A percentile compares a stretch with the other conserved stretches of the same genome.
These are phyloP conservation scores for Moringa oleifera DNA, from an alignment of 345 rosid genomes.

Conservation along the genomic window DNA sequence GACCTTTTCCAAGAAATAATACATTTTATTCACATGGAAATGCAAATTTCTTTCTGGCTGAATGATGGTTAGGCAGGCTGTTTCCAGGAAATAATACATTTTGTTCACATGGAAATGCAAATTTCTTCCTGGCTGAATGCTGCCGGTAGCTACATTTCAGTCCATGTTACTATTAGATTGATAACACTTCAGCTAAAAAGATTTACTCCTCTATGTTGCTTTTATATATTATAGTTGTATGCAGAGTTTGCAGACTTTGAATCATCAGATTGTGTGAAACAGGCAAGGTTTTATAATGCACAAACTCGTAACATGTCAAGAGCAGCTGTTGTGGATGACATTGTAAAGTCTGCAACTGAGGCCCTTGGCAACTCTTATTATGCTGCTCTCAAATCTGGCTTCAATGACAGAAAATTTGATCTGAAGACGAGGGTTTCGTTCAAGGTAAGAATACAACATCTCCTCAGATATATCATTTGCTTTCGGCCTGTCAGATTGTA, in stretches of 20 bases:
- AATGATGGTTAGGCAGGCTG: not conserved
- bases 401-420: conserved; percentile 49
- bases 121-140: not conserved
- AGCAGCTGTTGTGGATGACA: conserved; percentile 42
- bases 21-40: no score
- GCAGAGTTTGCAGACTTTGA: not conserved
- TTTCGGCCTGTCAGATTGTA: not conserved
- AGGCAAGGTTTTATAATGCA: conserved; percentile 64
- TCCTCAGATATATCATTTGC: not conserved
- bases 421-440: conserved; percentile 69
- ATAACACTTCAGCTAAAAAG: no score
- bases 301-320: conserved; percentile 55
- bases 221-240: not conserved
- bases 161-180: not conserved
- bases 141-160: not conserved
- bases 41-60: no score
- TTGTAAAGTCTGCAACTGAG: conserved; percentile 46
- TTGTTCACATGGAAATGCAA: not conserved
- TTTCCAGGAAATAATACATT: not conserved
- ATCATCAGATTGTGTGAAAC: conserved; percentile 10
- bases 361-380: conserved; percentile 51
- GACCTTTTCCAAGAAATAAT: no score
- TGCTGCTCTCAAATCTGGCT: conserved; percentile 47
- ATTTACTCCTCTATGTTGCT: not conserved
- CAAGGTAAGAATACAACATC: conserved; percentile 46